Base-by-base conservation (phyloP, 2,329 filamentous ascomycete genomes). In the Botrytis sinoallii region DNA sequence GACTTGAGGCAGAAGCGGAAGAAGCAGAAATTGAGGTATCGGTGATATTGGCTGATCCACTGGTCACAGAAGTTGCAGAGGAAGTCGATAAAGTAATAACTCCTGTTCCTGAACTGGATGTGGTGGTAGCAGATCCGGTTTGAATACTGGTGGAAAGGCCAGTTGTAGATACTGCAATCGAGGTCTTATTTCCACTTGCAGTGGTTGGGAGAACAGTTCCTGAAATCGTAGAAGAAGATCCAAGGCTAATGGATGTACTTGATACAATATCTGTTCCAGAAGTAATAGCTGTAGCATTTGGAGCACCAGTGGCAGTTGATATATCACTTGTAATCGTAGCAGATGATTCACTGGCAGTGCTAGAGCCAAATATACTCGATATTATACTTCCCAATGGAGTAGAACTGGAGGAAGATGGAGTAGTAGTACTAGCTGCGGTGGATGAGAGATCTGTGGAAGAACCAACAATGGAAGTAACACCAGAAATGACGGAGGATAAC, bases 311-410 rank as follows among this genome's bases (percentile, higher is more conserved):
- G 20, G 46, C 65, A 57, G n/a, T 72, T 20, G 48, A 67, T 4
- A 55, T 0, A 38, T 5, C 35, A 25, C 70, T 29, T 20, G 52
- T 59, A 22, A 59, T 60, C 25, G 61, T 68, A 35, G 70, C 63
- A 29, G 63, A 68, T 38, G 10, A n/a, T 48, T 25, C 40, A 68
- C 29, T 57, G 52, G 46, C 60, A 42, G 48, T 52, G 32, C 57
- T 60, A 22, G 71, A 73, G 38, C 61, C 64, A 59, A 74, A 71
- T 48, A 74, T 74, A 57, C 73, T 74, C n/a, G 73, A 74, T n/a
- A 74, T 73, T 22, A 74, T 64, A 60, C 73, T 74, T 52, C 61
- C 73, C 57, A 74, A 61, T 14, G 68, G 40, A 16, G 52, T 71
- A 25, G 69, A 71, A 40, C 59, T 65, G 25, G 59, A 40, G 40